Percentiles rank a stretch among this genome's conserved stretches.
Evolutionary conservation across 164 flowering plant species (phyloP).

Genomic region (Umbellularia californica): DNA sequence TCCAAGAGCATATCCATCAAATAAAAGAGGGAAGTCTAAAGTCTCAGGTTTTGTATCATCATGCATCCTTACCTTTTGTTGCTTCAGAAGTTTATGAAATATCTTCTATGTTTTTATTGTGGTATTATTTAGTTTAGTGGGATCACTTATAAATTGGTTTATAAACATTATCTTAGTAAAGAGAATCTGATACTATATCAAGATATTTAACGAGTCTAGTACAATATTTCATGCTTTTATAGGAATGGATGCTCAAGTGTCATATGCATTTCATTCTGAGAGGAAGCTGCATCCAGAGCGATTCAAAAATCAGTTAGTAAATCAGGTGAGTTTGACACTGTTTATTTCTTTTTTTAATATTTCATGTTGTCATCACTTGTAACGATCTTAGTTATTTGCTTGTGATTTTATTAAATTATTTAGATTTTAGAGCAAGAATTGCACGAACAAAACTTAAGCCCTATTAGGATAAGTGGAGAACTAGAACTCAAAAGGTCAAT

Average conservation of each 20-base stretch:
- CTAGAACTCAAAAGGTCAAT: background rate
- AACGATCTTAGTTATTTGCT: background rate
- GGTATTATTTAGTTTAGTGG: background rate
- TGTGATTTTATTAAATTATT: background rate
- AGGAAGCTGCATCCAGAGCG: slow-evolving; percentile 85
- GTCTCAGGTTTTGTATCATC: background rate
- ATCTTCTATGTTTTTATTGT: background rate
- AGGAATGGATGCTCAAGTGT: slow-evolving; percentile 99
- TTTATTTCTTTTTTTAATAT: background rate
- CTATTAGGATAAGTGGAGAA: background rate
- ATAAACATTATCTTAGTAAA: background rate
- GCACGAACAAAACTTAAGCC: background rate
- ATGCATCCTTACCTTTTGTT: background rate
- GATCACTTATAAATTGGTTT: background rate
- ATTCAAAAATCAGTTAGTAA: slow-evolving; percentile 78
- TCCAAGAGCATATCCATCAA: no score
- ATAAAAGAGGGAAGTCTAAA: background rate
- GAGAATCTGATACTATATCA: background rate
- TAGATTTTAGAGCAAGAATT: background rate
- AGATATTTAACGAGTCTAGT: background rate
- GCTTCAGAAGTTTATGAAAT: no score
- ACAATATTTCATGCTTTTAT: slow-evolving; percentile 2
- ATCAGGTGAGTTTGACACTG: slow-evolving; percentile 61
- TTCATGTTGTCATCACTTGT: background rate
- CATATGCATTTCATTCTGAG: slow-evolving; percentile 96